Evolutionary conservation across 345 rosid genomes (phyloP), one percentile per base, ranked within the genome.

Genomic region (Stellera chamaejasme): DNA sequence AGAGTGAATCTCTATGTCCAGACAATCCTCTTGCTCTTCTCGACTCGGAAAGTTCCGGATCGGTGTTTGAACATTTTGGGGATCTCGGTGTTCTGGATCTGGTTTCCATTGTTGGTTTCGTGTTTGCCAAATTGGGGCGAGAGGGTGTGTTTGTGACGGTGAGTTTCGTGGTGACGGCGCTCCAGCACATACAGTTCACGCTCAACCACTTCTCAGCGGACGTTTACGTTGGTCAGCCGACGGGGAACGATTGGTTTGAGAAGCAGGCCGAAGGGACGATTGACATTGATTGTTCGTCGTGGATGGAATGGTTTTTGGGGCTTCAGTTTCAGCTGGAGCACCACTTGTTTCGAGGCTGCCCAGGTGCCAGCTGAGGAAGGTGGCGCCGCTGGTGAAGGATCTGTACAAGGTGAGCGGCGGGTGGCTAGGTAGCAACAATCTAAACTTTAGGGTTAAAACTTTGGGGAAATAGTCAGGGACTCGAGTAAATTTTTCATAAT

Each of bases 251-350:
- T 64, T 92, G 99, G 99, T 92, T 86, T 46, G 82, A 89, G 89
- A 92, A 86, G 65, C 99, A 92, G 69, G 74, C 97, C 2, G 47
- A 71, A 4, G 99, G 97, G 55, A 92, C 97, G 13, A 46, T 92
- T 60, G 96, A 92, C 45, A 86, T 92, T 42, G 66, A 87, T 4
- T 92, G 99, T 64, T 55, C 84, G 2, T 68, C 85, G 43, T 79
- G 77, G 70, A 92, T 92, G 99, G 99, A 92, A 74, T 92, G 97
- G 97, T 76, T 84, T 59, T 70, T 72, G 2, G 99, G 99, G 1
- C 59, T 92, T 43, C 99, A 92, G 72, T 92, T 92, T 76, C 99
- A 92, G 78, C 69, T 92, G 19, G 99, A 92, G 79, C 99, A 92
- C 44, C 99, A 92, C 70, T 27, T 93, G 74, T 93, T 93, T 47